Evolutionary conservation across 805 yeast genomes (phyloP).

Genomic region (Wickerhamomyces strasburgensis): DNA sequence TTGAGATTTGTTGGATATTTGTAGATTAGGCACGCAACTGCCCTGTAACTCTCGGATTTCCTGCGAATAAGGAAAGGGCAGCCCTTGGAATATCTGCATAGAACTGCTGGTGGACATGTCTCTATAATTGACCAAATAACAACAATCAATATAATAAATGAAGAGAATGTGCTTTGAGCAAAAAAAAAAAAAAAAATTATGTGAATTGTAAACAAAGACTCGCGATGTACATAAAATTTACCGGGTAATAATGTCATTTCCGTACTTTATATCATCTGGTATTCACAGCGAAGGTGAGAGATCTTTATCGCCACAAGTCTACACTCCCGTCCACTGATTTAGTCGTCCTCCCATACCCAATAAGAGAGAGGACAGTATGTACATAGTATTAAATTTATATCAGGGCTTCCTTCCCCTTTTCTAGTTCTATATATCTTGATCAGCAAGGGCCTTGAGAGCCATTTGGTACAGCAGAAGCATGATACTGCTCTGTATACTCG

Average conservation of each 20-base stretch:
- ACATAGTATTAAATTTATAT: constrained; percentile 1
- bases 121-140: too few species aligned
- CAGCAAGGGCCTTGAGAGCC: constrained; percentile 46
- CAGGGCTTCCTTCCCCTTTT: too few species aligned
- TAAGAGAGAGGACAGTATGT: constrained; percentile 1
- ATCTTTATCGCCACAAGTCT: too few species aligned
- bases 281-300: too few species aligned
- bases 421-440: constrained; percentile 2
- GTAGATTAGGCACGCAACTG: constrained; percentile 18
- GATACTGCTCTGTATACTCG: constrained; percentile 88
- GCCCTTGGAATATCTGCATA: constrained; percentile 9
- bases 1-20: constrained; percentile 17
- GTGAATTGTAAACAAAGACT: constrained; percentile 3
- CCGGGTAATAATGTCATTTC: too few species aligned
- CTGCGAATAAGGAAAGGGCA: constrained; percentile 21
- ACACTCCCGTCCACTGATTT: too few species aligned
- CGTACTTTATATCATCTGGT: too few species aligned
- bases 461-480: constrained; percentile 87
- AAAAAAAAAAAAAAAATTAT: constrained; percentile 2
- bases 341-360: too few species aligned
- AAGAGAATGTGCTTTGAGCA: too few species aligned
- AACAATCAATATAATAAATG: too few species aligned
- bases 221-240: background rate
- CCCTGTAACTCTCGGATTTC: constrained; percentile 17
- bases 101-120: too few species aligned